Evolutionary conservation across 129 eudicot genomes (phyloP), one percentile per base, ranked within the genome.

Genomic region (Oenanthe sinensis): DNA sequence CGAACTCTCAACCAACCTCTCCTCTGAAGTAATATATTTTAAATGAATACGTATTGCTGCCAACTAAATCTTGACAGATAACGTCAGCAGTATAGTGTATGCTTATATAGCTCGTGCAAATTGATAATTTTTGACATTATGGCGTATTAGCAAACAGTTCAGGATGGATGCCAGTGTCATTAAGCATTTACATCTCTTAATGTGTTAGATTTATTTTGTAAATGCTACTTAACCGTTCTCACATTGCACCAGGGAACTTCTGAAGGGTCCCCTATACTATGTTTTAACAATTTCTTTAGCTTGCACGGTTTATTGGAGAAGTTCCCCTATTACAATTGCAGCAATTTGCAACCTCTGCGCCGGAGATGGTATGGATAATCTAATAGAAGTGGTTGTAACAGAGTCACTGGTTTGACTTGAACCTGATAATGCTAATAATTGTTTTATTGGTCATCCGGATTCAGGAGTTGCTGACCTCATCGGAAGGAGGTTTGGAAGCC

Each of bases 291-390:
- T 94, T 80, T 87, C 97, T 40, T 84, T 90, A 49, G 92, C 92
- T 77, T 76, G 91, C 77, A 78, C 85, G 14, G 33, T 83, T n/a
- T 94, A 86, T 79, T 94, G 97, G 98, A 88, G 96, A 79, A 88
- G 91, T 17, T 94, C 98, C 79, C 97, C 98, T 2, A 85, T 90
- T 71, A 88, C 85, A 67, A 90, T 91, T 84, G 96, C 96, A 78
- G 87, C 91, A 73, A 78, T 94, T 45, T 91, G 98, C 85, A 94
- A 91, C 89, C 93, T 94, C 63, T 91, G 91, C 58, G 98, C 98
- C 17, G 98, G 98, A 87, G 98, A 94, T 76, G 98, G 97, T 94
- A 90, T 43, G 71, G 13, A 65, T 77, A 47, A 7, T 77, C 79
- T 28, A 5, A 28, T 67, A 30, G 1, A 8, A 44, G 15, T 73